Evolutionary conservation across 441 rosid species (phyloP), one percentile per base, ranked within the genome.

Genomic region (Aquilaria agallochum): DNA sequence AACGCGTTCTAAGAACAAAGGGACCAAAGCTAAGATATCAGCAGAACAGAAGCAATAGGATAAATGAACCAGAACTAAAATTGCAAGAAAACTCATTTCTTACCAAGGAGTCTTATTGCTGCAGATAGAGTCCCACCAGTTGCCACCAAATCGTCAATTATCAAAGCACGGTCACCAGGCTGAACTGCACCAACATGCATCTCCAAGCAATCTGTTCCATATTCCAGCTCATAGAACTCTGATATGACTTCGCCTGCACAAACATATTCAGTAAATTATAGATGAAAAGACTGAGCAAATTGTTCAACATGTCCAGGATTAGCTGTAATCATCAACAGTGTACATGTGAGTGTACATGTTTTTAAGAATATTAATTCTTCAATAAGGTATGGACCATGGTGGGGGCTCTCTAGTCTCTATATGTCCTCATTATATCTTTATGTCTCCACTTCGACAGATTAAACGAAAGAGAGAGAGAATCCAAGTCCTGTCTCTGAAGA

Each of bases 111-210:
- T 60, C 75, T 82, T 58, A 95, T 92, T 31, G 96, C 99, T 13
- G 99, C 99, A 0, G 92, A 89, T 12, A 95, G 77, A 40, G 99
- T 91, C 45, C 99, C 97, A 0, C 99, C 99, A 0, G 99, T 95
- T 59, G 99, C 99, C 1, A 95, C 93, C 65, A 95, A 75, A 77
- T 95, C 99, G 68, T 95, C 99, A 0, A 91, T 86, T 36, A 91
- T 73, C 53, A 95, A 66, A 14, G 78, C 92, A 0, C 94, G 96
- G 59, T 95, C 99, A 3, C 87, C 84, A 0, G 84, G 68, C 69
- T 81, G 52, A 30, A 95, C 94, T 13, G 96, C 97, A 15, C 78
- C 96, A 9, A 86, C 83, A 44, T 91, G 97, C 95, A 95, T 87
- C 81, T 89, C 92, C n/a, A 95, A 72, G 56, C 97, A 80, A 71